Base-by-base conservation (phyloP, 2,329 filamentous ascomycete species). In the Ceratocystis lukuohia region DNA sequence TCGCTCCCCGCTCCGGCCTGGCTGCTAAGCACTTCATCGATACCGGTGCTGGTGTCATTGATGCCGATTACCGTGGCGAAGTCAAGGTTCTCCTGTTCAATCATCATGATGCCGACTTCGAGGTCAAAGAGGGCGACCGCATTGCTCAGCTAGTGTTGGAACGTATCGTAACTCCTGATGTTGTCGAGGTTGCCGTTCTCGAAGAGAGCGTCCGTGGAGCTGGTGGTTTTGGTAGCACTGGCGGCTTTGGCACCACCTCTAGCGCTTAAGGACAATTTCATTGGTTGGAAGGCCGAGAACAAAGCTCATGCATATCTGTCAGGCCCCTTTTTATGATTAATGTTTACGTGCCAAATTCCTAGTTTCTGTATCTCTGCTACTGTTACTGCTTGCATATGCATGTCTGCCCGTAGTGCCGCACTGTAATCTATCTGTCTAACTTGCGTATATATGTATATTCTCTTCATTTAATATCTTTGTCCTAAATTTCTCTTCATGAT, bases 81-180 rank as follows among this genome's bases (percentile, higher is more conserved):
- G 88, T 99, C 72, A 96, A 95, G 80, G 88, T 99, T 30, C 82
- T 99, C 70, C 84, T 99, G 64, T 97, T 97, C 77, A 99, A 99
- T 79, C 87, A 96, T 76, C 83, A 82, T 64, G 91, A 96, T 63
- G 77, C 78, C 50, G 91, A 96, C 74, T 97, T 95, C 74, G 80
- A 78, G 70, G 80, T 99, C 70, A 87, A 88, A 73, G 86, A 88
- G 73, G 93, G 93, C 62, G 94, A 99, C 76, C 88, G 94, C 65
- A 80, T 99, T 73, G 95, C 94, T 53, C 94, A 99, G 81, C 82
- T 99, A 71, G 85, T 99, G 70, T 80, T 99, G 66, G 94, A 99
- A 82, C 85, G 91, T 75, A 96, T 97, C 73, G 92, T 89, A 73
- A 97, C 92, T 33, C 93, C 94, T 1, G 90, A 95, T 61, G 88